Evolutionary conservation across 2,329 filamentous ascomycete genomes (phyloP), one percentile per base, ranked within the genome.

Genomic region (Beauveria caledonica): DNA sequence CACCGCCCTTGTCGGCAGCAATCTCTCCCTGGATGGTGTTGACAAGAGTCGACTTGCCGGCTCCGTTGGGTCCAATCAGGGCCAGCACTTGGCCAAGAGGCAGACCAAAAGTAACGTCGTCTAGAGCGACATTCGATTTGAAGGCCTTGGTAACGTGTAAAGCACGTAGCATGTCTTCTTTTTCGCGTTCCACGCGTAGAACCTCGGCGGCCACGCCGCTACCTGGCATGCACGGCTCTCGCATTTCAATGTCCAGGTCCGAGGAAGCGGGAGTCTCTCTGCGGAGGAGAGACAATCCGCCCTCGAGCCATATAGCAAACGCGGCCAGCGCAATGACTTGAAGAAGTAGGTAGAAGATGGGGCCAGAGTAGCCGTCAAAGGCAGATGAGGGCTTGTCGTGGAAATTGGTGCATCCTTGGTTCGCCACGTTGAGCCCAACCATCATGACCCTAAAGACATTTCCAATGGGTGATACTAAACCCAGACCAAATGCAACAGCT

Each of bases 11-110:
- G 42, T 81, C 83, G 0, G 90, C 89, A 45, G 84, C 81, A 25
- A 92, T 80, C 67, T 95, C 90, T 17, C 90, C 90, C 64, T 90
- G 84, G 66, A 96, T 90, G 52, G 95, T 76, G 9, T 86, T 89
- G 67, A 95, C 93, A 0, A 88, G 92, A 0, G 90, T 94, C 0
- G 86, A 89, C 68, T 96, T 96, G 56, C 91, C 91, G 1, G 91
- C 91, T 11, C 90, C 90, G 69, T 95, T 95, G 6, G 90, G 90
- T 0, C 91, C 91, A 2, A 96, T 80, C 0, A 96, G 78, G 0
- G 90, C 90, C 70, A 93, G 93, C 0, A 93, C 87, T 69, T 94
- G 86, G 57, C 88, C 85, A 59, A 81, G 81, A 9, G 83, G 80
- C 9, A 95, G 86, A 19, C 87, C 86, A 65, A 96, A 93, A 0